Evolutionary conservation across 345 rosid species (phyloP).

Genomic region (Rhodamnia argentea): DNA sequence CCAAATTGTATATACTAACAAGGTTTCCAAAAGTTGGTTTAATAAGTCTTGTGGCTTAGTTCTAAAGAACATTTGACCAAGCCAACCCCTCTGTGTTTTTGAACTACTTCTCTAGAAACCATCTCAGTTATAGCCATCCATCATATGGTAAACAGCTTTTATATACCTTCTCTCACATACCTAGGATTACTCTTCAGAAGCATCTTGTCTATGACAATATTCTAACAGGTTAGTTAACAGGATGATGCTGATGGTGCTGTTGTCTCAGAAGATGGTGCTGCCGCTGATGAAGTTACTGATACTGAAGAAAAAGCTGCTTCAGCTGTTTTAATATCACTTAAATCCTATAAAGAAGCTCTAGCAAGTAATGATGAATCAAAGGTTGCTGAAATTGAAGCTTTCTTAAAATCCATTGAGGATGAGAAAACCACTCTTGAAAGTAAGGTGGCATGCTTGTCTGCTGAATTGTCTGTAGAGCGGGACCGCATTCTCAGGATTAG

Average conservation of each 20-base stretch:
- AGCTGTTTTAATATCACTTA: slow-evolving; percentile 30
- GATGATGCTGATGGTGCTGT: slow-evolving; percentile 47
- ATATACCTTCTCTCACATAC: not conserved
- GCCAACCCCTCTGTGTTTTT: not conserved
- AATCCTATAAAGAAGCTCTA: slow-evolving; percentile 60
- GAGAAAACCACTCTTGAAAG: slow-evolving; percentile 45
- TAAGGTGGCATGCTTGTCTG: slow-evolving; percentile 46
- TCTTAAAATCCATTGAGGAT: slow-evolving; percentile 57
- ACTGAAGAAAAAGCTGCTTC: slow-evolving; percentile 44
- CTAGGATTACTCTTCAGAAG: not conserved
- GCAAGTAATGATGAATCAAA: slow-evolving; percentile 46
- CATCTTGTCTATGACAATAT: not conserved
- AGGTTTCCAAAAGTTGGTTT: not conserved
- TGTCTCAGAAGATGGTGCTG: slow-evolving; percentile 23
- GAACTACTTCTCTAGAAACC: not conserved
- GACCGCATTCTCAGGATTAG: slow-evolving; percentile 76
- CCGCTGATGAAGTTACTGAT: slow-evolving; percentile 22
- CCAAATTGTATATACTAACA: not conserved
- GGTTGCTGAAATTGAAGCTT: slow-evolving; percentile 59
- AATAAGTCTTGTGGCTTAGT: not conserved
- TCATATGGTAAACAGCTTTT: not conserved
- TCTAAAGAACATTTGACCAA: not conserved
- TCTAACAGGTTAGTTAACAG: slow-evolving; percentile 29
- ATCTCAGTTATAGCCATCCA: not conserved
- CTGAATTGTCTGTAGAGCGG: slow-evolving; percentile 56